Evolutionary conservation across 306 rosid species (phyloP), one percentile per base, ranked within the genome.

Genomic region (Mimosa bimucronata): DNA sequence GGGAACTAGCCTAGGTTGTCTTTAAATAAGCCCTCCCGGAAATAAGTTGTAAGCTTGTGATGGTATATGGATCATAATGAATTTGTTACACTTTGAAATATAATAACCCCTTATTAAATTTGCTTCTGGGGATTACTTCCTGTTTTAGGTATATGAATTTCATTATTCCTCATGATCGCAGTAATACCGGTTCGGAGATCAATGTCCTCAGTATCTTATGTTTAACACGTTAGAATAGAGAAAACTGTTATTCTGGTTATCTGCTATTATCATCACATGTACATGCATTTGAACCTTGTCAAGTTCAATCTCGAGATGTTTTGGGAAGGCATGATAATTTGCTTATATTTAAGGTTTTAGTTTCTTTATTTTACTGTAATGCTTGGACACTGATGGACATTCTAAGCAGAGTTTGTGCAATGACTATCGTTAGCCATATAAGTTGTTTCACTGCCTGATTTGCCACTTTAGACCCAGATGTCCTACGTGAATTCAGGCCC

Each of bases 11-110:
- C 85, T 87, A 72, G 83, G 13, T 23, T 87, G 85, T 89, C 84
- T 87, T 86, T 86, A 82, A 92, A 88, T 90, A 94, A 88, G 86
- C 80, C 80, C 73, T 25, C 73, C 50, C 77, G 87, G 88, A 38
- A 86, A 90, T 87, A 88, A 90, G 76, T 76, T 88, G 86, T 80
- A 83, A 85, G 87, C 77, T 78, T 87, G 84, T 82, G 80, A 23
- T 41, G 84, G 80, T 77, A 76, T 74, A 73, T 72, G 57, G 64
- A 85, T 85, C 86, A 85, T 87, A 87, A 83, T 85, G 82, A 73
- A 77, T 83, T 88, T 85, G 83, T 83, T 84, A 82, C 83, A 89
- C 84, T 66, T 78, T 83, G 81, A 83, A 89, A 86, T 88, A 86
- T 85, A 69, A 74, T 45, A 83, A 73, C 58, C 85, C 83, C 78